Conservation (phyloP, 768 basidiomycete genomes). For the Hysterangium stoloniferum region DNA sequence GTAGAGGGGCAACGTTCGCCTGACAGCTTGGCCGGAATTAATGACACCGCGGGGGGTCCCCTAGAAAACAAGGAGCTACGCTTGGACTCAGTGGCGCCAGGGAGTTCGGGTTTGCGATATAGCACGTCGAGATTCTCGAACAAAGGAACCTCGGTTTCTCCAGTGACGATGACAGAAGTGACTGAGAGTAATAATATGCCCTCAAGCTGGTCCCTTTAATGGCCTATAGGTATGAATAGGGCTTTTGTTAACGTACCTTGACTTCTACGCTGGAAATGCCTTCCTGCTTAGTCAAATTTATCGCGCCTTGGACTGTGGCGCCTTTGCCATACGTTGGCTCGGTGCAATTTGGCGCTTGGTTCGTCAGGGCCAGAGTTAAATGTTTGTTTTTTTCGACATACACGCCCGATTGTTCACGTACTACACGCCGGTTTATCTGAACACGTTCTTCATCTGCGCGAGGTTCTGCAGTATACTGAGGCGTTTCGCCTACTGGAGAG, state of each 20-base stretch:
- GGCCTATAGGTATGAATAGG: background rate
- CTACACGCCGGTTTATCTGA: slow-evolving; percentile 3
- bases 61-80: background rate
- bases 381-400: slow-evolving; percentile 8
- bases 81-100: background rate
- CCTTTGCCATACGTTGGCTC: slow-evolving; percentile 54
- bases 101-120: background rate
- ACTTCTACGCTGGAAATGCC: slow-evolving; percentile 55
- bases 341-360: slow-evolving; percentile 41
- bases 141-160: background rate
- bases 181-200: background rate
- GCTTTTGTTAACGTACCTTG: slow-evolving; percentile 35
- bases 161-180: slow-evolving; percentile 2
- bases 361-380: slow-evolving; percentile 40
- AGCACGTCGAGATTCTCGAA: slow-evolving; percentile 1
- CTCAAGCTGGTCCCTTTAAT: background rate
- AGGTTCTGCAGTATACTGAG: slow-evolving; percentile 50
- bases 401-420: slow-evolving; percentile 8
- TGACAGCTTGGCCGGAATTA: background rate
- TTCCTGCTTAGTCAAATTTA: slow-evolving; percentile 49
- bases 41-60: background rate
- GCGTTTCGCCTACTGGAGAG: slow-evolving; percentile 21
- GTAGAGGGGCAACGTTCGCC: slow-evolving; percentile 3
- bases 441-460: slow-evolving; percentile 45
- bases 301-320: slow-evolving; percentile 43